phyloP scores from a whole-genome alignment of 495 filamentous ascomycete genomes.

The Hyaloscypha hepaticicola region DNA sequence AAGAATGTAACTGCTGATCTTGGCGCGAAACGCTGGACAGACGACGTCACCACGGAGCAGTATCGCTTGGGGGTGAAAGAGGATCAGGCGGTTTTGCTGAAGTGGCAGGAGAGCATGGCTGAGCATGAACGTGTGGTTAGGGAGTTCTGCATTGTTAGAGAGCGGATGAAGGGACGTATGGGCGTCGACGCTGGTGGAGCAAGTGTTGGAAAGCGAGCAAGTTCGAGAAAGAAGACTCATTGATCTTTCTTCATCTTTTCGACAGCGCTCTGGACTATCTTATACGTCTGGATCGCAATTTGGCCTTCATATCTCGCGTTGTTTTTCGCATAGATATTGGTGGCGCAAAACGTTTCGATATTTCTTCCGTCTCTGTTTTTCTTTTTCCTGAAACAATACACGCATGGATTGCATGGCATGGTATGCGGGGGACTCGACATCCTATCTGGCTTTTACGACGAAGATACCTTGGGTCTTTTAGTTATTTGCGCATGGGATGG shows the following conservation, averaged over 20 bases:
- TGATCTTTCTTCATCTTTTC: neutral
- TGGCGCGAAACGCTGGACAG: conserved; percentile 53
- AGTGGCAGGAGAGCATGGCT: conserved; percentile 65
- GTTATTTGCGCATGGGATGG: neutral
- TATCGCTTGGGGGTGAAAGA: conserved; percentile 64
- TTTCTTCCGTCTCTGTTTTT: neutral
- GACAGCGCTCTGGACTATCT: neutral
- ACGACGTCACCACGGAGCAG: conserved; percentile 43
- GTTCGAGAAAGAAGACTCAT: conserved; percentile 24
- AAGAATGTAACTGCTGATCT: conserved; percentile 51
- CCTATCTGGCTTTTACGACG: neutral
- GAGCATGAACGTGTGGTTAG: conserved; percentile 60
- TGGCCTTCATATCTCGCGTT: neutral
- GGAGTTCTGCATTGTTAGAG: conserved; percentile 56
- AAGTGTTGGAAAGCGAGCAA: neutral
- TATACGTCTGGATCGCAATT: neutral
- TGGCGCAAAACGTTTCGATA: neutral
- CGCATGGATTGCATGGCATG: neutral
- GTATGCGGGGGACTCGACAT: neutral
- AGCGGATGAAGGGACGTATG: conserved; percentile 39
- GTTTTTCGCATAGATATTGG: neutral
- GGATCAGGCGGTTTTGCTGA: conserved; percentile 58
- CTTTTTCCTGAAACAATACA: neutral
- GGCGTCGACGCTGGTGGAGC: neutral
- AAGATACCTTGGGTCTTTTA: neutral